Conservation (phyloP, 2,329 filamentous ascomycete species). For the Monosporascus sp. region DNA sequence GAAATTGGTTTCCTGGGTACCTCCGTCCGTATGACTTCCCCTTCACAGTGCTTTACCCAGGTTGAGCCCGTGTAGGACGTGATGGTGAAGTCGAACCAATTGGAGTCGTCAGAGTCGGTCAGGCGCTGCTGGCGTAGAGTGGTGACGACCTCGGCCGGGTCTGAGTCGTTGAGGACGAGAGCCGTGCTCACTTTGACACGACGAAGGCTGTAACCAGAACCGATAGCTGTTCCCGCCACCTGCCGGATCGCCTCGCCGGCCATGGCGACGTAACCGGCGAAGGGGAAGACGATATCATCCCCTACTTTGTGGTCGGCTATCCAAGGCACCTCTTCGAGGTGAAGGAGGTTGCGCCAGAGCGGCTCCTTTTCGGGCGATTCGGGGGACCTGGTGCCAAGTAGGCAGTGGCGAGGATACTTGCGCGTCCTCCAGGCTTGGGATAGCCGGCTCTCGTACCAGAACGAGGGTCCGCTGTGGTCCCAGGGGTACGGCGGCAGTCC, state of each 20-base stretch:
- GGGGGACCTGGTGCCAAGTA: background rate
- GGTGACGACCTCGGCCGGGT: slow-evolving; percentile 27
- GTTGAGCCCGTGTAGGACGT: slow-evolving; percentile 19
- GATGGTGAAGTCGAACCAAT: slow-evolving; percentile 29
- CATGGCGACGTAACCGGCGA: slow-evolving; percentile 26
- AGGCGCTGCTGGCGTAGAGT: slow-evolving; percentile 20
- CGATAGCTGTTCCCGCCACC: slow-evolving; percentile 1
- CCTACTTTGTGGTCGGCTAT: slow-evolving; percentile 37
- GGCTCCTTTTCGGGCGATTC: background rate
- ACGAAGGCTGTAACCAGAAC: slow-evolving; percentile 19
- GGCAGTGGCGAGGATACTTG: background rate
- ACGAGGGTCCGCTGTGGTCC: slow-evolving; percentile 14
- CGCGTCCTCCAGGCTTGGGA: background rate
- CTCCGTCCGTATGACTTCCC: slow-evolving; percentile 14
- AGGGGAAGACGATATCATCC: slow-evolving; percentile 34
- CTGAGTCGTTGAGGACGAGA: slow-evolving; percentile 24
- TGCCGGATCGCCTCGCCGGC: slow-evolving; percentile 5
- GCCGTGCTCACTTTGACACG: slow-evolving; percentile 25
- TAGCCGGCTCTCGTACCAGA: slow-evolving; percentile 1
- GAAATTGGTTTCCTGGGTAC: slow-evolving; percentile 2
- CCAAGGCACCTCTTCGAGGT: slow-evolving; percentile 26
- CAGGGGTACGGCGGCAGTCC: slow-evolving; percentile 13
- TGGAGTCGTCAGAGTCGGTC: slow-evolving; percentile 17
- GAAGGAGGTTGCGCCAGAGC: slow-evolving; percentile 10
- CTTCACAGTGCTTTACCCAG: slow-evolving; percentile 26